Evolutionary conservation across 2,329 filamentous ascomycete genomes (phyloP).

Genomic region (Phialophora expanda): DNA sequence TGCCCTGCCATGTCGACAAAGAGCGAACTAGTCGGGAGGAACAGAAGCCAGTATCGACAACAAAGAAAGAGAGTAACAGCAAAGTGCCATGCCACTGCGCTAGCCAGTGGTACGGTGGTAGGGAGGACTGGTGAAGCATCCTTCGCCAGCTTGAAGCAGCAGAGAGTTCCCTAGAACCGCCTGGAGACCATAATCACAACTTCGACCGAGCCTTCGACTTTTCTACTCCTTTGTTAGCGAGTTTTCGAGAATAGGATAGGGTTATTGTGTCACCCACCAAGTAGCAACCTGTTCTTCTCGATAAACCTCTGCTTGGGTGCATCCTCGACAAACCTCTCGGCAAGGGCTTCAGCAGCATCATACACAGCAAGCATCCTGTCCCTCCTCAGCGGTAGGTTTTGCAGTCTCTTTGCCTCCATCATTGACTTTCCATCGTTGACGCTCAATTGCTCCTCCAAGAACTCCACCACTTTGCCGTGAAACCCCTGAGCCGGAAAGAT

Average conservation of each 20-base stretch:
- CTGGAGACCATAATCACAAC: background rate
- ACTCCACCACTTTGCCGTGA: conserved; percentile 49
- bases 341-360: conserved; percentile 56
- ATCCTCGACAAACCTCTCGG: conserved; percentile 57
- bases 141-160: background rate
- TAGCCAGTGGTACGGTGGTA: background rate
- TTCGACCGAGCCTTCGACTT: conserved; percentile 2
- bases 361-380: conserved; percentile 54
- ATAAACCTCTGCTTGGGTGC: conserved; percentile 54
- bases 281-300: conserved; percentile 43
- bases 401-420: conserved; percentile 59
- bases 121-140: background rate
- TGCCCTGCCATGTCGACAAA: background rate
- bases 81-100: background rate
- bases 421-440: conserved; percentile 62
- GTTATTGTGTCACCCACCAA: conserved; percentile 18
- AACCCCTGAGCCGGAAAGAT: conserved; percentile 53
- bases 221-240: background rate
- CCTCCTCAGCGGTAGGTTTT: conserved; percentile 54
- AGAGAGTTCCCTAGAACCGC: background rate
- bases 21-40: background rate
- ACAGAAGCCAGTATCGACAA: background rate
- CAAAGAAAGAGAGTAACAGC: background rate
- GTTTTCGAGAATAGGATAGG: background rate
- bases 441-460: conserved; percentile 51